Percentiles rank a stretch among this genome's conserved stretches.
Evolutionary conservation across 257 asterid species (phyloP).

Genomic region (Nemophila menziesii): DNA sequence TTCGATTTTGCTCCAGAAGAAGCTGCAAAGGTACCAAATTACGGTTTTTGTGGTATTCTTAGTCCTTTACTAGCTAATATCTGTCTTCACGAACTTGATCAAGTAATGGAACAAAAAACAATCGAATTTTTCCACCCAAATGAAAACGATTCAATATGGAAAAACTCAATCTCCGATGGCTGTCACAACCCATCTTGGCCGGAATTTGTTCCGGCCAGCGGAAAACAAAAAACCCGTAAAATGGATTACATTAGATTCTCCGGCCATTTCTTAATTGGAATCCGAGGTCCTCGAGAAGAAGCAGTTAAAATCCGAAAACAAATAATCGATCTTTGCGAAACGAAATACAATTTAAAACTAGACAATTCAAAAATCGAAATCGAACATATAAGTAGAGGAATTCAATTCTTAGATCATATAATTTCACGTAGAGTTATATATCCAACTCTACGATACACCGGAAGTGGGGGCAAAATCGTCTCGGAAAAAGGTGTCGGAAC

Average conservation of each 20-base stretch:
- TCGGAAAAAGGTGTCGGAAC: constrained; percentile 88
- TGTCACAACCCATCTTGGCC: constrained; percentile 99
- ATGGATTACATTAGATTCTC: constrained; percentile 82
- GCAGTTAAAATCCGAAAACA: constrained; percentile 61
- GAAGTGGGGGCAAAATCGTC: constrained; percentile 69
- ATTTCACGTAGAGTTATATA: constrained; percentile 71
- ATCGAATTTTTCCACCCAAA: constrained; percentile 59
- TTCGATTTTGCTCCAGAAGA: constrained; percentile 85
- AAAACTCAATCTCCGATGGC: constrained; percentile 65
- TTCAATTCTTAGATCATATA: constrained; percentile 78
- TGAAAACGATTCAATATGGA: constrained; percentile 76
- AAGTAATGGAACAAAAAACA: constrained; percentile 57
- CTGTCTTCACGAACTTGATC: constrained; percentile 65
- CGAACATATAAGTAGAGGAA: constrained; percentile 77
- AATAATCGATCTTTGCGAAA: constrained; percentile 61
- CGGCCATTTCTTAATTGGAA: constrained; percentile 77
- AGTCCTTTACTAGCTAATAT: constrained; percentile 75
- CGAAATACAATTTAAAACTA: constrained; percentile 40
- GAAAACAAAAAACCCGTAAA: constrained; percentile 68
- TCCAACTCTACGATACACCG: constrained; percentile 88
- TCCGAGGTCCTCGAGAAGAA: constrained; percentile 86
- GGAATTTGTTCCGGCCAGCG: constrained; percentile 90
- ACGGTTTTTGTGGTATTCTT: constrained; percentile 75
- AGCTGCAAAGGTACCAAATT: constrained; percentile 72
- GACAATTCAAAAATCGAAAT: constrained; percentile 75